Base-by-base conservation (phyloP, 2,329 filamentous ascomycete genomes). In the Lachnellula arida region DNA sequence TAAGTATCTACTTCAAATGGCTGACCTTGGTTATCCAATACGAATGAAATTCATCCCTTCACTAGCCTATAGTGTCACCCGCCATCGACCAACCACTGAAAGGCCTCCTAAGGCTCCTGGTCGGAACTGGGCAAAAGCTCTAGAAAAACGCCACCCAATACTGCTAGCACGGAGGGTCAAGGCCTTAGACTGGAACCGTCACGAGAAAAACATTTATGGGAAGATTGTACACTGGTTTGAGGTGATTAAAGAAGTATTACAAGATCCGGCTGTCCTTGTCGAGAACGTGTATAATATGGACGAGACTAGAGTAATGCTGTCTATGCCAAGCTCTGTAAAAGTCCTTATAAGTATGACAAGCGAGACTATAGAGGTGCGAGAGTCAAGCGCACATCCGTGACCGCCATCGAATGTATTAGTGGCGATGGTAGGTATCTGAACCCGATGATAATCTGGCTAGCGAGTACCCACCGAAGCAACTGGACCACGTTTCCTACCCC, bases 231-330 rank as follows among this genome's bases (percentile, higher is more conserved):
- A 66, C 11, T 71, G 59, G 65, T 70, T 72, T 63, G 51, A 64
- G 28, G 57, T 71, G n/a, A 71, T 72, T 51, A 53, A 61, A 40
- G 54, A 60, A 46, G 11, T 46, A 46, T 28, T 46, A 28, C 22
- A 46, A 28, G 22, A 46, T 25, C 43, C 22, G 11, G 15, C 17
- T 28, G 22, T 46, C 22, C 22, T 5, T 8, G 22, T n/a, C 4
- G 22, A 46, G 15, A 46, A 46, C 22, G 22, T 53, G n/a, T 72
- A 72, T 59, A 72, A 72, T 54, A 71, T 72, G 58, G 68, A 72
- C 55, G 40, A 71, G 62, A 72, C 68, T 22, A 65, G 69, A 48
- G 61, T 72, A 14, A 62, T 72, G 59, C 61, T 72, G n/a, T 60
- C 39, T 42, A 57, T 63, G 55, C 63, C 63, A 5, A 58, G 53